Evolutionary conservation across 768 basidiomycete genomes (phyloP).

Genomic region (Austroboletus eburneus): DNA sequence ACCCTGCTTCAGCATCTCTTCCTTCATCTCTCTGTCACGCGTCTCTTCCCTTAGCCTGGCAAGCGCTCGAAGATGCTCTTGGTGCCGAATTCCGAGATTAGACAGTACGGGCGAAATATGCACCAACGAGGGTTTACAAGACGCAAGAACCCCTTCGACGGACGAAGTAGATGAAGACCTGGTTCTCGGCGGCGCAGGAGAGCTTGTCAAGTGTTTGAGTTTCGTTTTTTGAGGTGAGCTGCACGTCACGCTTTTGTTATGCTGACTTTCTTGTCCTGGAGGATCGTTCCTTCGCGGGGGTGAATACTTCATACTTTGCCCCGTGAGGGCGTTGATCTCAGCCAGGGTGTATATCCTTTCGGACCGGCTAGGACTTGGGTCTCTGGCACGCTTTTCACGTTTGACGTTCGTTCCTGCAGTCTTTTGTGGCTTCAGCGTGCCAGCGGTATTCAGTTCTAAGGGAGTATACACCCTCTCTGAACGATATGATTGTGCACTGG

Average conservation of each 20-base stretch:
- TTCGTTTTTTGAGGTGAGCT: slow-evolving; percentile 20
- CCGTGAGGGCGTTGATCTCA: slow-evolving; percentile 30
- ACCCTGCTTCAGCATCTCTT: slow-evolving; percentile 63
- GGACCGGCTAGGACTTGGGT: slow-evolving; percentile 29
- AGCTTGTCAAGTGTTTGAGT: slow-evolving; percentile 7
- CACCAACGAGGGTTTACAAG: slow-evolving; percentile 61
- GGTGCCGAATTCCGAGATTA: slow-evolving; percentile 52
- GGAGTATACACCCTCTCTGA: slow-evolving; percentile 25
- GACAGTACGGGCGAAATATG: slow-evolving; percentile 58
- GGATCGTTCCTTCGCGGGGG: slow-evolving; percentile 18
- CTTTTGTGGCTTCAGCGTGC: slow-evolving; percentile 19
- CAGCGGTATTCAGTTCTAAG: slow-evolving; percentile 14
- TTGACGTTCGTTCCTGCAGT: slow-evolving; percentile 6
- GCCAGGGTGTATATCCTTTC: slow-evolving; percentile 34
- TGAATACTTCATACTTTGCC: slow-evolving; percentile 22
- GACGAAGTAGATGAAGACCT: slow-evolving; percentile 37
- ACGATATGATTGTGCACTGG: slow-evolving; percentile 19
- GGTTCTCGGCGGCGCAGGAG: slow-evolving; percentile 13
- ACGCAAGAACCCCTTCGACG: slow-evolving; percentile 51
- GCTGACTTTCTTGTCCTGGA: slow-evolving; percentile 7
- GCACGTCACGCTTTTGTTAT: slow-evolving; percentile 15
- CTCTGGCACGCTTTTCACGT: slow-evolving; percentile 16
- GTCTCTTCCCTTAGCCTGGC: slow-evolving; percentile 60
- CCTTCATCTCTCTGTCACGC: slow-evolving; percentile 64
- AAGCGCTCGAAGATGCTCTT: slow-evolving; percentile 62